phyloP scores from a whole-genome alignment of 345 rosid species.

The Linum usitatissimum region DNA sequence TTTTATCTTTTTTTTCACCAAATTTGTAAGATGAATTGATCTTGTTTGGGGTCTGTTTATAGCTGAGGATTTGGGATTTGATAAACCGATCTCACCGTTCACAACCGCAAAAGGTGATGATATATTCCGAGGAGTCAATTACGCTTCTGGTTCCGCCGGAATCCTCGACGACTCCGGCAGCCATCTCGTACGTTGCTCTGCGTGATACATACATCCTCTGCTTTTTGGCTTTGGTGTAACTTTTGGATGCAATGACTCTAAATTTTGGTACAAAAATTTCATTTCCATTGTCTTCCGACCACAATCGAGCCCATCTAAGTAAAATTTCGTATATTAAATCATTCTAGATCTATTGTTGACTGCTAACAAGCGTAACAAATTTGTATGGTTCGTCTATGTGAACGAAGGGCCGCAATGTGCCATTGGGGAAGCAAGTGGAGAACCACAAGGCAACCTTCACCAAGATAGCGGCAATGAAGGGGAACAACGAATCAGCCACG shows the following conservation, averaged over 20 bases:
- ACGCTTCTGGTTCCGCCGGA: constrained; percentile 12
- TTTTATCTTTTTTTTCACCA: background rate
- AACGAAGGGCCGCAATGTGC: background rate
- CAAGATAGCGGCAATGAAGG: background rate
- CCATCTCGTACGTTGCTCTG: background rate
- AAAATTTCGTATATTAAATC: no score
- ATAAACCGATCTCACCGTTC: constrained; percentile 5
- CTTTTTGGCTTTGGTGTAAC: background rate
- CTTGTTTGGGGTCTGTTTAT: background rate
- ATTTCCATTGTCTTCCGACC: no score
- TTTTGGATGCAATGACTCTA: no score
- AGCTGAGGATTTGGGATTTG: constrained; percentile 11
- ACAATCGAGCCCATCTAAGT: no score
- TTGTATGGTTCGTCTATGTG: no score
- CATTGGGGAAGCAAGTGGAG: background rate
- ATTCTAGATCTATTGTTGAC: no score
- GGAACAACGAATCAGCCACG: background rate
- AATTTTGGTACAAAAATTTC: no score
- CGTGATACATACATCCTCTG: background rate
- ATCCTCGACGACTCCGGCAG: constrained; percentile 9
- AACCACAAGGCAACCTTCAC: background rate
- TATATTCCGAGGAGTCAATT: constrained; percentile 9
- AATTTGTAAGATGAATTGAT: background rate
- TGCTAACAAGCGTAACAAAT: no score
- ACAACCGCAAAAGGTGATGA: background rate